Conservation (phyloP, 371 early-diverging fungal genomes). For the Apophysomyces variabilis region DNA sequence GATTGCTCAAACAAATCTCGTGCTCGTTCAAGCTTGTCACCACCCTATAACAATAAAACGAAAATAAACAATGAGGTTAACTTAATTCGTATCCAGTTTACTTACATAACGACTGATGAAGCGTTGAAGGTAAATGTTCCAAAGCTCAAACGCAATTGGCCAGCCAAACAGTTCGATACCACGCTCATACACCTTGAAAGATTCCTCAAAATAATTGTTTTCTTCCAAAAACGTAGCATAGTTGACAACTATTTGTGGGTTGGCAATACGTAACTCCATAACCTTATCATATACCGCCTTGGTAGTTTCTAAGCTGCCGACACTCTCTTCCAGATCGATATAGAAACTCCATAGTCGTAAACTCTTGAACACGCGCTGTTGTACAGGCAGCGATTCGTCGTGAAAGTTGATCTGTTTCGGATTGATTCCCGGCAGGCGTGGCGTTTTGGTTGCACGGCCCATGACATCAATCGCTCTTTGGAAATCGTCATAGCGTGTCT, state of each 20-base stretch:
- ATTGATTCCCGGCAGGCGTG: slow-evolving; percentile 42
- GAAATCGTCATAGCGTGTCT: slow-evolving; percentile 75
- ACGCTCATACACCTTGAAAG: slow-evolving; percentile 93
- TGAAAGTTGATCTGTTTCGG: slow-evolving; percentile 59
- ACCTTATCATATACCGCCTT: slow-evolving; percentile 91
- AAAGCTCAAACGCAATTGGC: slow-evolving; percentile 96
- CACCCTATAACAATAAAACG: slow-evolving; percentile 58
- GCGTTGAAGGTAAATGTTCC: slow-evolving; percentile 93
- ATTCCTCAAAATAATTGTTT: slow-evolving; percentile 90
- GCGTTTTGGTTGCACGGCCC: slow-evolving; percentile 77
- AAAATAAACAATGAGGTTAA: not conserved
- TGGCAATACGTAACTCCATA: slow-evolving; percentile 93
- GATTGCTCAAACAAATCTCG: slow-evolving; percentile 97
- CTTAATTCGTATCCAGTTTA: not conserved
- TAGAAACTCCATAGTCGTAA: slow-evolving; percentile 92
- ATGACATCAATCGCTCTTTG: slow-evolving; percentile 77
- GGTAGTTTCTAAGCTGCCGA: slow-evolving; percentile 86
- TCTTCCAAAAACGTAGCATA: slow-evolving; percentile 92
- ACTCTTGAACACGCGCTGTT: slow-evolving; percentile 89
- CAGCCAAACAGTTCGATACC: slow-evolving; percentile 95
- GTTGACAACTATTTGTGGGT: slow-evolving; percentile 93
- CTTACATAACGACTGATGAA: slow-evolving; percentile 85
- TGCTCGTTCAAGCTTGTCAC: slow-evolving; percentile 87
- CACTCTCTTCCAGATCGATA: slow-evolving; percentile 93
- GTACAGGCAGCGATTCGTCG: slow-evolving; percentile 74